Evolutionary conservation across 2,329 filamentous ascomycete genomes (phyloP), one percentile per base, ranked within the genome.

Genomic region (Xylariaceae sp.): DNA sequence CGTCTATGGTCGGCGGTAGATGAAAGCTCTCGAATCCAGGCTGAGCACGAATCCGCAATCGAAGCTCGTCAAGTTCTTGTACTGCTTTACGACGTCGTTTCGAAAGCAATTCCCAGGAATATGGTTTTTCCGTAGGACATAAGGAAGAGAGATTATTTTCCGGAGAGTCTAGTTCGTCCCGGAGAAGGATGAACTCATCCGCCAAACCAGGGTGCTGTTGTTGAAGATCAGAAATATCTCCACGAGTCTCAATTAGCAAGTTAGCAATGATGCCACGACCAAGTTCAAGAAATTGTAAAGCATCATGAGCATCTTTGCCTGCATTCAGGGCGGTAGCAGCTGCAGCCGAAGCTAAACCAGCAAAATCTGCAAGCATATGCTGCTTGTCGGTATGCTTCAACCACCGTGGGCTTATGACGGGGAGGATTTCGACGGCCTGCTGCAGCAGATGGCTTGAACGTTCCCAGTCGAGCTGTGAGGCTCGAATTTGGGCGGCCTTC

Each of bases 181-280:
- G n/a, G n/a, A n/a, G n/a, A n/a, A n/a, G n/a, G n/a, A n/a, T n/a
- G n/a, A n/a, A n/a, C n/a, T n/a, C n/a, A n/a, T n/a, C n/a, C n/a
- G n/a, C n/a, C n/a, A n/a, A n/a, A n/a, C n/a, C n/a, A n/a, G n/a
- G n/a, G n/a, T n/a, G n/a, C n/a, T n/a, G n/a, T 52, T 40, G 1
- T 16, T 40, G 3, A n/a, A 56, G 53, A 9, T 60, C 60, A 12
- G 51, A 52, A n/a, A 65, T 39, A 23, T 62, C 23, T 12, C 6
- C 56, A 12, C 53, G 62, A n/a, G 49, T 58, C 11, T 60, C 59
- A n/a, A 63, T 23, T 3, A 56, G 43, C 4, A 53, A 29, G 17
- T 49, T 40, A 17, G 56, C 43, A 21, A 67, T 64, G 14, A 67
- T 36, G 7, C 60, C 52, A 4, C 63, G 59, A 6, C 62, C 63